Base-by-base conservation (phyloP, 495 filamentous ascomycete species). In the Penicillium malachiteum region DNA sequence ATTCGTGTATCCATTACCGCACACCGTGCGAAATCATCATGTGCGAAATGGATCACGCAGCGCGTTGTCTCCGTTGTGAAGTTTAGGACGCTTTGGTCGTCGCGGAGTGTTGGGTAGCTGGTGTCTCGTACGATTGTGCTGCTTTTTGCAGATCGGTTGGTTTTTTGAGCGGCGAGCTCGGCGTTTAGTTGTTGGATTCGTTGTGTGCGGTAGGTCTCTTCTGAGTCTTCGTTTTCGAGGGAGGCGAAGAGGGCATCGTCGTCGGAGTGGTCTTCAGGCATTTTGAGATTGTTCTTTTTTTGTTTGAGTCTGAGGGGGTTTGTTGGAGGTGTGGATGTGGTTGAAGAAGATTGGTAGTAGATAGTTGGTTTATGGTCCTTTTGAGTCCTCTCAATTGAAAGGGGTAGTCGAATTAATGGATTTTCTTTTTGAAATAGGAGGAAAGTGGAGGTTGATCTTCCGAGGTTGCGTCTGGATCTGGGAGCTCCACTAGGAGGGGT, bases 1-100 rank as follows among this genome's bases (percentile, higher is more conserved):
- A 90, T 70, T 67, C 85, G 82, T 26, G 67, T 65, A 62, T 88
- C 85, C 87, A 90, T 89, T 45, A 88, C 81, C 11, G 75, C 65
- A 66, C 89, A 92, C 8, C 89, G 81, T 6, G 77, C 74, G 69
- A 92, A 92, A 64, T 91, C 88, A 7, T 83, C 73, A 64, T 90
- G 87, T 56, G 80, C 84, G 72, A 92, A 92, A 68, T 92, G 89
- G 26, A 91, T 82, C 0, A 91, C 78, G 57, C 83, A 85, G 34
- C 80, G 72, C 54, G 85, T 80, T 0, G 78, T 81, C 33, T 73
- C 72, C 10, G 88, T 91, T 5, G 87, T 90, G 49, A 87, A 80
- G 55, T 88, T 83, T 64, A 92, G 81, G 10, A 90, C 65, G 11
- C 72, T 60, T 62, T 87, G 86, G 71, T 92, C 89, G 50, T 79